A percentile compares a stretch with the other conserved stretches of the same genome.
Evolutionary conservation across 73 alveolate species (phyloP).

Genomic region (Tetrahymena malaccensis): DNA sequence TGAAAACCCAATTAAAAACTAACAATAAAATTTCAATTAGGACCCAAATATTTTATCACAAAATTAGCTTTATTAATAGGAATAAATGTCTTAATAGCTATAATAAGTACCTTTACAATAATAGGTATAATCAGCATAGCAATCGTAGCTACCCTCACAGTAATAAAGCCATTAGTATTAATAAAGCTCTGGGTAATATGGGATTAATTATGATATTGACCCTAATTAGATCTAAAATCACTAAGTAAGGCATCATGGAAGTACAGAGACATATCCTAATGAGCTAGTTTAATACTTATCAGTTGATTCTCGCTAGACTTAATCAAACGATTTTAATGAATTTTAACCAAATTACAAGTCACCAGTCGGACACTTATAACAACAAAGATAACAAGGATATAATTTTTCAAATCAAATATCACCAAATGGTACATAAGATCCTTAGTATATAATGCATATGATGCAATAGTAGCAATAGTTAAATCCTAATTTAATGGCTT

Average conservation of each 20-base stretch:
- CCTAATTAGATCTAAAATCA: background rate
- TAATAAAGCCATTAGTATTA: background rate
- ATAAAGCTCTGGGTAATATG: background rate
- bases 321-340: background rate
- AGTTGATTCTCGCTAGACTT: background rate
- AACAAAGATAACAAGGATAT: background rate
- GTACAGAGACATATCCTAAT: background rate
- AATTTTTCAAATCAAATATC: background rate
- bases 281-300: background rate
- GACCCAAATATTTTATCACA: background rate
- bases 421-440: background rate
- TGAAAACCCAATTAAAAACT: too few relatives aligned
- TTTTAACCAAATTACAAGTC: background rate
- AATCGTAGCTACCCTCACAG: background rate
- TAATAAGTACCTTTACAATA: background rate
- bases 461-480: background rate
- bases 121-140: too few relatives aligned
- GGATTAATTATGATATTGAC: background rate
- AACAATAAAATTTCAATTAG: too few relatives aligned
- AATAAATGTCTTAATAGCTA: background rate
- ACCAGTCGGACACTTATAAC: background rate
- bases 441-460: background rate
- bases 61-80: background rate
- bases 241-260: background rate
- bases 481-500: background rate